Evolutionary conservation across 2,329 filamentous ascomycete species (phyloP).

Genomic region (Diaporthe destruens): DNA sequence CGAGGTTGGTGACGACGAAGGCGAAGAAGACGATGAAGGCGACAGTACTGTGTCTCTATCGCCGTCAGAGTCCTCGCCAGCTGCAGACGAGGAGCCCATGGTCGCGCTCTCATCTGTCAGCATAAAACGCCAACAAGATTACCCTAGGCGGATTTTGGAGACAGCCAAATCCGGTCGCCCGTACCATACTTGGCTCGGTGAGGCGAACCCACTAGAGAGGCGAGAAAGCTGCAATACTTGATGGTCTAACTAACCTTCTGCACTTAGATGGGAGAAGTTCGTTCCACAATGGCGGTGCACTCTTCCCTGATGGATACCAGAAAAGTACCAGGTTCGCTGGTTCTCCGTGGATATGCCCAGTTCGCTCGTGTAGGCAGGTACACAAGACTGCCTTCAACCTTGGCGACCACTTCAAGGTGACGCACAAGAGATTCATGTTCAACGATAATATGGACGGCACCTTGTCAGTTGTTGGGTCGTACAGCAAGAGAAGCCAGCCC

Average conservation of each 20-base stretch:
- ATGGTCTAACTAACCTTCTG: neutral
- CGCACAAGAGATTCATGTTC: slow-evolving; percentile 44
- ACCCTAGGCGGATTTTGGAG: slow-evolving; percentile 26
- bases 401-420: slow-evolving; percentile 34
- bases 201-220: neutral
- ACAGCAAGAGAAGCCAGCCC: slow-evolving; percentile 15
- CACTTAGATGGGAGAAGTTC: neutral
- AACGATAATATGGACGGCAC: slow-evolving; percentile 51
- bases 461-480: slow-evolving; percentile 43
- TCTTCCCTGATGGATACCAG: slow-evolving; percentile 36
- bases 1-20: slow-evolving; percentile 15
- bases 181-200: slow-evolving; percentile 31
- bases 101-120: slow-evolving; percentile 28
- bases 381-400: slow-evolving; percentile 16
- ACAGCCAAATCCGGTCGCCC: slow-evolving; percentile 13
- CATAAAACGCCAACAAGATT: slow-evolving; percentile 26
- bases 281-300: slow-evolving; percentile 20
- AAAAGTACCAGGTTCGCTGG: slow-evolving; percentile 14
- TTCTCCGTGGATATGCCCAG: slow-evolving; percentile 35
- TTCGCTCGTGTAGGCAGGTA: slow-evolving; percentile 34
- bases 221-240: neutral
- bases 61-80: slow-evolving; percentile 18
- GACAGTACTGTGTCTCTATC: slow-evolving; percentile 18
- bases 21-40: neutral
- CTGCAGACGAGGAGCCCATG: slow-evolving; percentile 25